A percentile compares a stretch with the other conserved stretches of the same genome.
These are phyloP conservation scores for Candida frijolesensis DNA, from an alignment of 1,139 yeast species.

Conservation along the genomic window DNA sequence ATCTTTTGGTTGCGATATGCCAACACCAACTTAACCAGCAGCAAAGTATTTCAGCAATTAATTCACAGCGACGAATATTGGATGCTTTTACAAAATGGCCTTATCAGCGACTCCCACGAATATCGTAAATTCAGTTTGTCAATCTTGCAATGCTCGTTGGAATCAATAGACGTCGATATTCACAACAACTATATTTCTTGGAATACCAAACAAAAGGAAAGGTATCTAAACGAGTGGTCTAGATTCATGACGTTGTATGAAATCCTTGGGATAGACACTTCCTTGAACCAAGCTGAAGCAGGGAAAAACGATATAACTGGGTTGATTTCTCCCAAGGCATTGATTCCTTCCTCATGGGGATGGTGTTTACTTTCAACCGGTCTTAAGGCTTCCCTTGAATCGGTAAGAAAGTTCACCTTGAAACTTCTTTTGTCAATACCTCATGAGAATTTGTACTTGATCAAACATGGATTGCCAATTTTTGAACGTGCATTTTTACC, in stretches of 20 bases:
- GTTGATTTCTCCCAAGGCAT: conserved; percentile 52
- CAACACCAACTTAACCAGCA: conserved; percentile 20
- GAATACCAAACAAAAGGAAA: conserved; percentile 30
- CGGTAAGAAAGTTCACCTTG: conserved; percentile 69
- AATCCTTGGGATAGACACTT: conserved; percentile 81
- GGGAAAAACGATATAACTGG: conserved; percentile 65
- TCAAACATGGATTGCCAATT: conserved; percentile 47
- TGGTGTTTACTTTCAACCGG: conserved; percentile 75
- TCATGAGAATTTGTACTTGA: conserved; percentile 49
- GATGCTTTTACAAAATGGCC: conserved; percentile 57
- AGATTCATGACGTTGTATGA: conserved; percentile 75
- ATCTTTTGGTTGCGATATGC: conserved; percentile 61
- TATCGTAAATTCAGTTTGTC: conserved; percentile 73
- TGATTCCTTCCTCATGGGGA: conserved; percentile 73
- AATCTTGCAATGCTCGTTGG: conserved; percentile 63
- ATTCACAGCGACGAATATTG: conserved; percentile 54
- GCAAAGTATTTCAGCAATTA: conserved; percentile 31
- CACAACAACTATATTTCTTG: conserved; percentile 49
- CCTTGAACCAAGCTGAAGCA: conserved; percentile 84
- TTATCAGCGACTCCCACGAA: conserved; percentile 63
- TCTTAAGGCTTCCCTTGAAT: conserved; percentile 74
- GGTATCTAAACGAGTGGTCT: conserved; percentile 62
- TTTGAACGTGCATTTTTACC: conserved; percentile 60
- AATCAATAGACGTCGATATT: conserved; percentile 42
- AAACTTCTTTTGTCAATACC: conserved; percentile 59